Evolutionary conservation across 495 filamentous ascomycete genomes (phyloP), one percentile per base, ranked within the genome.

Genomic region (Achaetomiella virescens): DNA sequence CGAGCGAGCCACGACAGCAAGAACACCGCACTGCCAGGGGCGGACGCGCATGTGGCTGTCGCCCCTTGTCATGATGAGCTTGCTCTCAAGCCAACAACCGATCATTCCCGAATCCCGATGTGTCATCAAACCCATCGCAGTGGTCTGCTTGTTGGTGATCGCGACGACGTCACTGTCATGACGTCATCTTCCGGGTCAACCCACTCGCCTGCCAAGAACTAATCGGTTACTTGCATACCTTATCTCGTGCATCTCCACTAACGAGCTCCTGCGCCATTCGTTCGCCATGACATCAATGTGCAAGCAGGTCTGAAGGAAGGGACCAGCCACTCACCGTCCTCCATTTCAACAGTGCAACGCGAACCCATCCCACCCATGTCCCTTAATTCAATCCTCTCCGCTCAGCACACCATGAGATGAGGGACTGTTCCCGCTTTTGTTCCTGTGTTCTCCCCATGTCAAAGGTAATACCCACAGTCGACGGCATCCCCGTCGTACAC

Each of bases 401-500:
- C 27, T 31, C 27, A 31, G 5, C 27, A 31, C 36, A 2, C 36
- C 12, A 6, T 6, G 31, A 37, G 3, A 37, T 24, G 46, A 18
- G 27, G 10, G 24, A 8, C 11, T 36, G 47, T 24, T 36, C 15
- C 11, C 14, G 2, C 20, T 37, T 18, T 20, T 20, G 3, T 37
- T 22, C 36, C n/a, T 12, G 21, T n/a, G 29, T n/a, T 11, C 17
- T 36, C 24, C 55, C 17, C 33, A 59, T 69, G 55, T 59, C 64
- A 18, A 67, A 63, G 6, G 35, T 29, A 17, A 64, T 67, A 38
- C 58, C 63, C 17, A 65, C 55, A 6, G 70, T 70, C 14, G 67
- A 73, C 46, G 73, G 70, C 42, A 70, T 72, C 27, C 71, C 71
- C 41, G 56, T 70, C 22, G 61, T 64, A 25, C 46, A 60, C 2